Conservation (phyloP, 176 grass and related monocot genomes). For the Aegilops umbellulata region DNA sequence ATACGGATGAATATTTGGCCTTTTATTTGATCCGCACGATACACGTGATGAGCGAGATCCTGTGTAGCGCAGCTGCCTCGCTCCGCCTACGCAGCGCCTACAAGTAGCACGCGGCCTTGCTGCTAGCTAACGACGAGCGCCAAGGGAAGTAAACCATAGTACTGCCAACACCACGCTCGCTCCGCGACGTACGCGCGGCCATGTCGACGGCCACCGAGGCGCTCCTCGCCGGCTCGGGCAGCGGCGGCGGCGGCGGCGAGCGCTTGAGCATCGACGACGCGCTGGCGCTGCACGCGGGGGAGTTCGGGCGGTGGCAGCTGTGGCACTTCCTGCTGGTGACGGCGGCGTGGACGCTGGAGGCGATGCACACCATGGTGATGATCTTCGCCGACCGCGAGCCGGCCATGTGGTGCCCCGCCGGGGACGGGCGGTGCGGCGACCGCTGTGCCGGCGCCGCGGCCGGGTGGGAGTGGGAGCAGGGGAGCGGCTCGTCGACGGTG, state of each 20-base stretch:
- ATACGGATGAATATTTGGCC: not conserved
- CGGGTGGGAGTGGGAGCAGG: conserved; percentile 62
- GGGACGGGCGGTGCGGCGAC: conserved; percentile 23
- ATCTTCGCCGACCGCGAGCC: conserved; percentile 91
- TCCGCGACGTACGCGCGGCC: not conserved
- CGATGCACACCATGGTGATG: conserved; percentile 84
- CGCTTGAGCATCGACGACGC: conserved; percentile 68
- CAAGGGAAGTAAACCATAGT: not conserved
- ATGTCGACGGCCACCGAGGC: conserved; percentile 39
- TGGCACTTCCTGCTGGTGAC: conserved; percentile 80
- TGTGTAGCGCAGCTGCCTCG: not conserved
- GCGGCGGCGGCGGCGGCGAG: not conserved
- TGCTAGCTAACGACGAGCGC: not conserved
- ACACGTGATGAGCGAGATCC: not conserved
- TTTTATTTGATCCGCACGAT: not conserved
- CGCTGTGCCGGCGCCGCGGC: conserved; percentile 19
- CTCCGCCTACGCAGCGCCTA: not conserved
- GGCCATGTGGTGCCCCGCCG: not conserved
- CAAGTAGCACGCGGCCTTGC: not conserved
- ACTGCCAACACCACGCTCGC: not conserved
- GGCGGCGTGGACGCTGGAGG: conserved; percentile 79
- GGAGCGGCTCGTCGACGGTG: conserved; percentile 46
- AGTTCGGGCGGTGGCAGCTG: conserved; percentile 93
- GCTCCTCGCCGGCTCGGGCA: not conserved
- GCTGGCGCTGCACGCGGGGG: conserved; percentile 54